phyloP scores from a whole-genome alignment of 129 eudicot genomes.

The Helianthus tuberosus region DNA sequence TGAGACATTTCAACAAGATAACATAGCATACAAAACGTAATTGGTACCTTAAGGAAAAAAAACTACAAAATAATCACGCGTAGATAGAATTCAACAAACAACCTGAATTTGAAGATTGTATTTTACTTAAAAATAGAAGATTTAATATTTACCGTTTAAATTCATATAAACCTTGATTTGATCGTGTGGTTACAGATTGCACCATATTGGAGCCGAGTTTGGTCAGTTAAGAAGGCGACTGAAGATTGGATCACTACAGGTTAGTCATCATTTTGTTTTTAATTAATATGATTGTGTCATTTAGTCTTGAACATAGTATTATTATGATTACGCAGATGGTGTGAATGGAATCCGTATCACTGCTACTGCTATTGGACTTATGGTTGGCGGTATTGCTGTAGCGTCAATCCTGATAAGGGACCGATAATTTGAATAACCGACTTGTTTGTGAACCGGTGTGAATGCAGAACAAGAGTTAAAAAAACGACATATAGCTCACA shows the following conservation, averaged over 20 bases:
- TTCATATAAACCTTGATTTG: background rate
- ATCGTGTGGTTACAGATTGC: conserved; percentile 42
- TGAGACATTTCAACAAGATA: too few relatives aligned
- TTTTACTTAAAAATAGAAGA: background rate
- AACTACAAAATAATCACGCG: too few relatives aligned
- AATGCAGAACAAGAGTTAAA: too few relatives aligned
- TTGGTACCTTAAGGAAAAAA: too few relatives aligned
- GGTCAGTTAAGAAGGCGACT: conserved; percentile 53
- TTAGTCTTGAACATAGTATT: background rate
- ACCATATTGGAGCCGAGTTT: conserved; percentile 78
- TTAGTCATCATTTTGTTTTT: conserved; percentile 3
- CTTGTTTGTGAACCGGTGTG: too few relatives aligned
- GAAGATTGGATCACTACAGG: conserved; percentile 67
- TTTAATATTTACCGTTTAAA: background rate
- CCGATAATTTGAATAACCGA: too few relatives aligned
- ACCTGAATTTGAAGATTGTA: too few relatives aligned
- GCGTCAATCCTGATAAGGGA: conserved; percentile 45
- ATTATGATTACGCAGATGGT: conserved; percentile 45
- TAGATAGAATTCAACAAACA: too few relatives aligned
- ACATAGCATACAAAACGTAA: too few relatives aligned
- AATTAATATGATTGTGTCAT: background rate
- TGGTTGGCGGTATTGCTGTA: conserved; percentile 67
- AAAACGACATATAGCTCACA: too few relatives aligned
- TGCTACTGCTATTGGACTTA: conserved; percentile 61
- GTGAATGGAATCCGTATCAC: conserved; percentile 67